Conservation (phyloP, 2,329 filamentous ascomycete species). For the Juglanconis oblonga region DNA sequence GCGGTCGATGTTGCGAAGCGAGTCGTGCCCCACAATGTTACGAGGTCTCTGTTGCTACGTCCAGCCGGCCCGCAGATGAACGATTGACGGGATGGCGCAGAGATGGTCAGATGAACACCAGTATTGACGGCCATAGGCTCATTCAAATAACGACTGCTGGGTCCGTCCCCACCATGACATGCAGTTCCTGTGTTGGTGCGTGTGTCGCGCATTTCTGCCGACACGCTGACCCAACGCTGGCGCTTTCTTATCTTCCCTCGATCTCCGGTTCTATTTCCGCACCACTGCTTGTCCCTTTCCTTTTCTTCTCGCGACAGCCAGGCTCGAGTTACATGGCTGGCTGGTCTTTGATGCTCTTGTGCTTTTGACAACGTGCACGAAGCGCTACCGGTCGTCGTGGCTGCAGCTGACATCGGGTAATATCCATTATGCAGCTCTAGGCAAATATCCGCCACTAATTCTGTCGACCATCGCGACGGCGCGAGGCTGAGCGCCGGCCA, state of each 20-base stretch:
- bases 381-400: background rate
- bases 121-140: background rate
- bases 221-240: background rate
- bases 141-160: conserved; percentile 1
- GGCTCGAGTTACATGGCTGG: background rate
- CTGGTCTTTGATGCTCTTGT: background rate
- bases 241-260: background rate
- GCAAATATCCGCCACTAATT: background rate
- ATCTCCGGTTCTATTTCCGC: background rate
- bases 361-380: background rate
- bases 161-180: background rate
- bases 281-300: background rate
- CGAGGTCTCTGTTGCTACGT: too few species aligned
- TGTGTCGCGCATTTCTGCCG: background rate
- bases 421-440: background rate
- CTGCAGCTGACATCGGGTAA: background rate
- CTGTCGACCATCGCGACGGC: background rate
- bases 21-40: too few species aligned
- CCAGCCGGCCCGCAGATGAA: background rate
- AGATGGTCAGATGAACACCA: background rate
- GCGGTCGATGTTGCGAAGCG: too few species aligned
- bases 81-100: background rate
- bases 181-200: background rate
- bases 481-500: background rate
- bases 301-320: background rate